Evolutionary conservation across 495 filamentous ascomycete genomes (phyloP).

Genomic region (Hypoxylon rickii): DNA sequence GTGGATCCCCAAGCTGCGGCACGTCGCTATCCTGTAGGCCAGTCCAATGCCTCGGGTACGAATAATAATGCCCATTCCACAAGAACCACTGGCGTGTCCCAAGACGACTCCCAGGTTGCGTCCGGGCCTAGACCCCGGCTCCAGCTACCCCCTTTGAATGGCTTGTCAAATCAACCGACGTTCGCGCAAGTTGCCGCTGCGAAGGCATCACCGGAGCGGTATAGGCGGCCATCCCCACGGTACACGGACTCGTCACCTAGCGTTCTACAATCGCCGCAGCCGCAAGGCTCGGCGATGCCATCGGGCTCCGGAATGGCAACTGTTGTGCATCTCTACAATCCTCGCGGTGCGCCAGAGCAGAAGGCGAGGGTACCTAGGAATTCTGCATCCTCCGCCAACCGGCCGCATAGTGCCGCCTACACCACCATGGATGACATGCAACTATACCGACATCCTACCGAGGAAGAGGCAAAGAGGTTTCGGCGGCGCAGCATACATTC

Average conservation of each 20-base stretch:
- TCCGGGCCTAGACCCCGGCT: conserved; percentile 38
- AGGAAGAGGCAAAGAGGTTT: conserved; percentile 75
- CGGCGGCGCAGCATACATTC: conserved; percentile 82
- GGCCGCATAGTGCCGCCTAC: conserved; percentile 55
- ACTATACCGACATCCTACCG: conserved; percentile 47
- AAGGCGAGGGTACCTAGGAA: conserved; percentile 41
- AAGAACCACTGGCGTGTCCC: conserved; percentile 20
- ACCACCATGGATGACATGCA: conserved; percentile 57
- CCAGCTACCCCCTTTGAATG: conserved; percentile 38
- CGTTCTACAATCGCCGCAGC: conserved; percentile 34
- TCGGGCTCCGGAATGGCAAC: conserved; percentile 43
- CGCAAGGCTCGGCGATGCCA: conserved; percentile 40
- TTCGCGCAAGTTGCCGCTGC: conserved; percentile 42
- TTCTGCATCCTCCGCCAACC: conserved; percentile 35
- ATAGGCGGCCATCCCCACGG: conserved; percentile 54
- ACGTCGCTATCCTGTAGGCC: conserved; percentile 62
- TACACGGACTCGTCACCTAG: conserved; percentile 43
- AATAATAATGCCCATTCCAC: conserved; percentile 1
- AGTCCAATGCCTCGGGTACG: conserved; percentile 44
- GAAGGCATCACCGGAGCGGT: conserved; percentile 58
- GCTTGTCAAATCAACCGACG: conserved; percentile 40
- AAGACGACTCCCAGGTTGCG: conserved; percentile 32
- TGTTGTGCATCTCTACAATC: conserved; percentile 50
- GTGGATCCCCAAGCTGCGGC: conserved; percentile 52
- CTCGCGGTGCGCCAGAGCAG: conserved; percentile 31